A percentile compares a stretch with the other conserved stretches of the same genome.
Conservation (phyloP, 148 eudicot genomes). For the Pharnaceum exiguum region DNA sequence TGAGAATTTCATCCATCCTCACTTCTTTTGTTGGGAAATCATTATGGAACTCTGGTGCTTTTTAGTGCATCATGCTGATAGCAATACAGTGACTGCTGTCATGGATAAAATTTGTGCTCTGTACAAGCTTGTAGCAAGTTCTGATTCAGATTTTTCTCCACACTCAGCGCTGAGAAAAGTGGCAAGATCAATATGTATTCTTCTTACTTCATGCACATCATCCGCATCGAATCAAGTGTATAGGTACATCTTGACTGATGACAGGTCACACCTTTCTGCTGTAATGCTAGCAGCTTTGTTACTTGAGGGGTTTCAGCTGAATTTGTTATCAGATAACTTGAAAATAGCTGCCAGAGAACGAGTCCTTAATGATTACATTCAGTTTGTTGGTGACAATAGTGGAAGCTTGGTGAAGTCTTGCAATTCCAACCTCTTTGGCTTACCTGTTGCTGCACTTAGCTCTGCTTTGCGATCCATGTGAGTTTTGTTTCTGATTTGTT, state of each 20-base stretch:
- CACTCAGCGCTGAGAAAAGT: conserved; percentile 47
- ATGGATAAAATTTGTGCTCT: conserved; percentile 64
- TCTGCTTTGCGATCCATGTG: conserved; percentile 68
- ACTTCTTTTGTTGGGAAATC: conserved; percentile 75
- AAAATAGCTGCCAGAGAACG: conserved; percentile 45
- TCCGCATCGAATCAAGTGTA: conserved; percentile 57
- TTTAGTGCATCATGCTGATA: conserved; percentile 65
- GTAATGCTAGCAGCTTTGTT: conserved; percentile 52
- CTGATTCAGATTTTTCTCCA: conserved; percentile 42
- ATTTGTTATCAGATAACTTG: conserved; percentile 49
- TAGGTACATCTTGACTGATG: conserved; percentile 33
- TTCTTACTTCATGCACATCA: conserved; percentile 46
- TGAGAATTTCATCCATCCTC: conserved; percentile 78
- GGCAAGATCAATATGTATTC: conserved; percentile 64
- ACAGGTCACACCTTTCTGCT: conserved; percentile 34
- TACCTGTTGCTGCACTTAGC: conserved; percentile 58
- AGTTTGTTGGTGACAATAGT: conserved; percentile 47
- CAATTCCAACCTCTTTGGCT: conserved; percentile 35
- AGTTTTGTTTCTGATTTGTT: conserved; percentile 29
- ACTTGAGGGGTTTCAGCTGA: conserved; percentile 82
- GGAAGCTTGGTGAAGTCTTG: conserved; percentile 30
- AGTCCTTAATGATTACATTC: conserved; percentile 47
- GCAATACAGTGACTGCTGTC: conserved; percentile 37
- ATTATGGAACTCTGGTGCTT: conserved; percentile 87
- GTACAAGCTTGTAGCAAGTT: conserved; percentile 40